Base-by-base conservation (phyloP, 1,284 basidiomycete genomes). In the Puccinia polysora region DNA sequence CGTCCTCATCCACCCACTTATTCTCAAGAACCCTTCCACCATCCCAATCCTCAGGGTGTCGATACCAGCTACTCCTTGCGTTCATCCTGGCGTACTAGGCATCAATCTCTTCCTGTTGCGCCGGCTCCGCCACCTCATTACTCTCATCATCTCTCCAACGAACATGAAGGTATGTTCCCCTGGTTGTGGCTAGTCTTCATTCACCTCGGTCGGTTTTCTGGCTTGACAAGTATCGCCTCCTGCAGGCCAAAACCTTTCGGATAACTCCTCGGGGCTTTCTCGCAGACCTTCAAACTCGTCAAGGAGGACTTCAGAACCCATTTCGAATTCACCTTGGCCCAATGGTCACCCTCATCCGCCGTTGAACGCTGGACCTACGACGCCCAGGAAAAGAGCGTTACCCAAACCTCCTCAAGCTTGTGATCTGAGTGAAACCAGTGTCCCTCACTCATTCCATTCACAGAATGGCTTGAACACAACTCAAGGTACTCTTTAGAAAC, bases 61-160 rank as follows among this genome's bases (percentile, higher is more conserved):
- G 45, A 63, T 30, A 28, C n/a, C 20, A 34, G 18, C 12, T 34
- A 20, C 47, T 43, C 63, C 1, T 20, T 65, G 32, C 5, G 43
- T 14, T n/a, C 43, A 7, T 23, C 47, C 18, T 64, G 62, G 62
- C 63, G 63, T 20, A 53, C 50, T 12, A 65, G 68, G 8, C 58
- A 71, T 38, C 68, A 71, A 45, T 71, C 68, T 7, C 40, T 71
- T n/a, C 68, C 68, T 10, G 32, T 47, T 45, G 50, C 47, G 18
- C 67, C 67, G 7, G 56, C 32, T 14, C 47, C 59, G 3, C 49
- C 47, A 14, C 15, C 47, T 45, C 68, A 71, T 30, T 49, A 47
- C 62, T 64, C 47, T 36, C 47, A 30, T 10, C 43, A 40, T n/a
- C 28, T 30, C 20, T 47, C 28, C 5, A 49, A 15, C 14, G 18